Evolutionary conservation across 176 grass and related monocot genomes (phyloP), one percentile per base, ranked within the genome.

Genomic region (Lolium multiflorum): DNA sequence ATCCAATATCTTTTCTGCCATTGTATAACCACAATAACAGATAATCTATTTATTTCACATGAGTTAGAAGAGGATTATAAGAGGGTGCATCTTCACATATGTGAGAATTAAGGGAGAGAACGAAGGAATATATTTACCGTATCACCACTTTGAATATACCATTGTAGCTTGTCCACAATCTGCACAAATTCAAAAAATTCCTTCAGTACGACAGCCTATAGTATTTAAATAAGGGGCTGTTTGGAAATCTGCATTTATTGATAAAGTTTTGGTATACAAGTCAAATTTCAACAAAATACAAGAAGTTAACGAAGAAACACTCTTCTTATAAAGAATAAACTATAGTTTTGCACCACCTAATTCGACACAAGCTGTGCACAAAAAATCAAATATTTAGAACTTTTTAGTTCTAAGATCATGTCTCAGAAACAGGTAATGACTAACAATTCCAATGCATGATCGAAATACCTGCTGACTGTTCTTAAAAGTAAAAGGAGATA

Each of bases 161-260:
- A 98, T 55, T 98, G 93, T 85, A 98, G 83, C 77, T 83, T 98
- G 80, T 95, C 93, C 9, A 79, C 86, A 94, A 98, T 98, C 96
- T 98, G 90, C 90, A 89, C 25, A 89, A 18, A 44, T 80, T 67
- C 31, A 74, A 18, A 11, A 83, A 20, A 63, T 79, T 66, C 35
- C 22, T 21, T 90, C 41, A 90, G 66, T 49, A 76, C 1, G 31
- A 35, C 31, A 35, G 31, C 28, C 1, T 31, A 13, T 41, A 80
- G 20, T 60, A 83, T 25, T 16, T 72, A 58, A 74, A 71, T 51
- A 51, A 26, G 47, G 24, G 7, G 14, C 48, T 31, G 72, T 76
- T 31, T 52, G 48, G 15, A 76, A 52, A 76, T 31, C 25, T 49
- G 11, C 25, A 18, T 52, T 31, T 52, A 31, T 31, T 52, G 14